Conservation (phyloP, 495 filamentous ascomycete species). For the Saxispiralis lemnorum region DNA sequence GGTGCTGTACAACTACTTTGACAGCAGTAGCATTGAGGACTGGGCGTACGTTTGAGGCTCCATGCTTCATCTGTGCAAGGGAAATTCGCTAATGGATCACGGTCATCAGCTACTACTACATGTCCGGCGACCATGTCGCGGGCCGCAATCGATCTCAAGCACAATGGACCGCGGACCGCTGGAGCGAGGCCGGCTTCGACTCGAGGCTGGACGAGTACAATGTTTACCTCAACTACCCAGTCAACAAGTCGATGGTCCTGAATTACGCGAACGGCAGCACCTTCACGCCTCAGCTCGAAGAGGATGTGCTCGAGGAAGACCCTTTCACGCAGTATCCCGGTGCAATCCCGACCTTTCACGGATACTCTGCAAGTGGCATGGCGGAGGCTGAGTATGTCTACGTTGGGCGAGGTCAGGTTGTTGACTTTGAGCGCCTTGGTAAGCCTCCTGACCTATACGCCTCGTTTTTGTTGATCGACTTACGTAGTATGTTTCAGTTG, state of each 20-base stretch:
- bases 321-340: conserved; percentile 13
- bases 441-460: background rate
- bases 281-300: conserved; percentile 12
- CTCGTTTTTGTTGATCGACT: background rate
- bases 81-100: conserved; percentile 8
- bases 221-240: conserved; percentile 19
- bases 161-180: conserved; percentile 15
- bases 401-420: conserved; percentile 17
- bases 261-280: conserved; percentile 13
- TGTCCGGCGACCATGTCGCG: conserved; percentile 24
- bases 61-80: background rate
- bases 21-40: background rate
- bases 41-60: background rate
- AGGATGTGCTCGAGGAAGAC: conserved; percentile 20
- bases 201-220: conserved; percentile 16
- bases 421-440: conserved; percentile 18
- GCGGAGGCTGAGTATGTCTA: conserved; percentile 22
- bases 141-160: conserved; percentile 22
- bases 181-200: conserved; percentile 11
- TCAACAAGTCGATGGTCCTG: conserved; percentile 15
- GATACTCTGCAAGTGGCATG: conserved; percentile 20
- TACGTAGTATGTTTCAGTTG: background rate
- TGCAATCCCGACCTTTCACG: conserved; percentile 21
- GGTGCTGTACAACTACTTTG: conserved; percentile 3
- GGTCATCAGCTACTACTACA: conserved; percentile 21